phyloP scores from a whole-genome alignment of 768 basidiomycete genomes.

The Russula dissimulans region DNA sequence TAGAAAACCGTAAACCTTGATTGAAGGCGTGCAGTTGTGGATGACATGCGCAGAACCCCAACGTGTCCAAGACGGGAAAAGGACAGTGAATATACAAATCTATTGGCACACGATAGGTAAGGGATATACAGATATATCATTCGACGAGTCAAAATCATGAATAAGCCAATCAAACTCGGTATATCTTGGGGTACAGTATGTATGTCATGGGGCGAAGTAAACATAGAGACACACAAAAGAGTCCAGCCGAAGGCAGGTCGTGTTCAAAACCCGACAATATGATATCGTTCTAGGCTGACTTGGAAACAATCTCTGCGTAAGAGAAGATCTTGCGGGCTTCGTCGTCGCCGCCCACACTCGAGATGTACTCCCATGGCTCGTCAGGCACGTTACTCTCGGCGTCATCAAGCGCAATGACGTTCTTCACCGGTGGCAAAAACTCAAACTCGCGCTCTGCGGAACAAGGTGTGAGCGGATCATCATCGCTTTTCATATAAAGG shows the following conservation, averaged over 20 bases:
- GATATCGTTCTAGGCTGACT: constrained; percentile 17
- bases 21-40: neutral
- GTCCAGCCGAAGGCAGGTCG: constrained; percentile 8
- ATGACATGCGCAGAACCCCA: neutral
- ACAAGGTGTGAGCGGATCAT: too few relatives aligned
- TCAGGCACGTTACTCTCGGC: constrained; percentile 34
- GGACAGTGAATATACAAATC: constrained; percentile 1
- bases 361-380: constrained; percentile 54
- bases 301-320: constrained; percentile 34
- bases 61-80: neutral
- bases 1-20: neutral
- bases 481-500: too few relatives aligned
- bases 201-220: constrained; percentile 1
- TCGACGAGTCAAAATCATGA: neutral
- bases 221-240: neutral
- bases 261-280: too few relatives aligned
- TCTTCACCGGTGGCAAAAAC: constrained; percentile 41
- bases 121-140: constrained; percentile 1
- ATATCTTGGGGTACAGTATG: neutral
- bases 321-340: constrained; percentile 26
- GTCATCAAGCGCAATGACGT: constrained; percentile 54
- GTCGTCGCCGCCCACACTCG: constrained; percentile 33
- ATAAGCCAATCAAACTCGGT: neutral
- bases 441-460: constrained; percentile 44
- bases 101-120: constrained; percentile 6